These are phyloP conservation scores for Prunus mongolica DNA, from an alignment of 306 rosid species.

Conservation along the genomic window DNA sequence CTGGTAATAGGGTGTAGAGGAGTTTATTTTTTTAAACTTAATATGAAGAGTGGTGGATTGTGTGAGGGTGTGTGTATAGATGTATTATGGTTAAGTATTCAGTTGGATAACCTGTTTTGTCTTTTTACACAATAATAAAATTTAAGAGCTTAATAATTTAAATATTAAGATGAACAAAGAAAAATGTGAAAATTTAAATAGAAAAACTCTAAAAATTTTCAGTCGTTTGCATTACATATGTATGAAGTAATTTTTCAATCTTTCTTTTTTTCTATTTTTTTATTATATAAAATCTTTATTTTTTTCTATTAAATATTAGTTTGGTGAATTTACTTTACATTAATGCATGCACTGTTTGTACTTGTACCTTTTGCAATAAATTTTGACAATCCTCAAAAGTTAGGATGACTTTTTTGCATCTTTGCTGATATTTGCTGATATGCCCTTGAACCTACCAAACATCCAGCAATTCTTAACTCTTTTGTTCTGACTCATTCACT, in stretches of 20 bases:
- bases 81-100: too few species aligned
- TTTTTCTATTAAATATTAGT: neutral
- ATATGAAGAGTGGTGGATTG: too few species aligned
- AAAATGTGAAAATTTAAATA: too few species aligned
- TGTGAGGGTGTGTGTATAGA: too few species aligned
- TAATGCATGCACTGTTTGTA: neutral
- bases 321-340: neutral
- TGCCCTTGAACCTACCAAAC: slow-evolving; percentile 24
- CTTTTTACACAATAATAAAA: too few species aligned
- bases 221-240: neutral
- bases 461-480: slow-evolving; percentile 17
- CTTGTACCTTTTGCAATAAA: neutral
- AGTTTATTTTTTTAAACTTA: too few species aligned
- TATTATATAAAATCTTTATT: too few species aligned
- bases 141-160: too few species aligned
- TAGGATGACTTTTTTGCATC: slow-evolving; percentile 27
- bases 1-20: too few species aligned
- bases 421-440: slow-evolving; percentile 2
- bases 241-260: neutral
- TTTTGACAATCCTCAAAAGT: slow-evolving; percentile 30
- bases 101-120: too few species aligned
- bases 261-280: neutral
- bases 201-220: too few species aligned
- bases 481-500: neutral
- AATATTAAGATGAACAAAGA: too few species aligned